Base-by-base conservation (phyloP, 2,329 filamentous ascomycete genomes). In the Colletotrichum costaricense region DNA sequence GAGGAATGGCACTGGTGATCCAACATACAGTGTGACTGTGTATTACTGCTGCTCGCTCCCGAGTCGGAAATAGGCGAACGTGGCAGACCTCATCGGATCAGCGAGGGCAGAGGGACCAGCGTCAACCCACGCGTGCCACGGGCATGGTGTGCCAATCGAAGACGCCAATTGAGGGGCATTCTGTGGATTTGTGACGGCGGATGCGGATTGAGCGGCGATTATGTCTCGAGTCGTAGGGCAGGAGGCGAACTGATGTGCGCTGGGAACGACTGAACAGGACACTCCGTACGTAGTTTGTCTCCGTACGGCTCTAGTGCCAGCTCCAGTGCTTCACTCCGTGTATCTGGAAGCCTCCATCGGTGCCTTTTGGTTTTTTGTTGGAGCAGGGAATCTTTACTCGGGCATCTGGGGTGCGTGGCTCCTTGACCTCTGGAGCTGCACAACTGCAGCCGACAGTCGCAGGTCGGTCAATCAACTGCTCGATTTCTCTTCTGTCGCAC, bases 61-160 rank as follows among this genome's bases (percentile, higher is more conserved):
- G 42, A 49, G 19, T 49, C 42, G 42, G 59, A 70, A 57, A 73
- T n/a, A 19, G 38, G 66, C 52, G 66, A 58, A 65, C 22, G 33
- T 42, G 58, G 70, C 67, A 73, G 33, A 65, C 67, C 60, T 70
- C 67, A 70, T 70, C 52, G 56, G 67, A 65, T 73, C 67, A 60
- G 70, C 70, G 58, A 65, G 35, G 52, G 6, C 35, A 28, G 38
- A 28, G 56, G 33, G 66, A 63, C 30, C 49, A 42, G 33, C 66
- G 49, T 64, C 57, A 54, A n/a, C 55, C 46, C 9, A 54, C 57
- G 65, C 46, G 66, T 42, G 38, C 19, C 42, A 49, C 19, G 42
- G 19, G 16, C 42, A 49, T 49, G 26, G 30, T 56, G 24, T 54
- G 26, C 28, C 49, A 46, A 38, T 58, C 12, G 63, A 67, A 35